Percentiles rank a stretch among this genome's conserved stretches.
phyloP scores from a whole-genome alignment of 73 alveolate genomes.

The Paramecium sexaurelia region DNA sequence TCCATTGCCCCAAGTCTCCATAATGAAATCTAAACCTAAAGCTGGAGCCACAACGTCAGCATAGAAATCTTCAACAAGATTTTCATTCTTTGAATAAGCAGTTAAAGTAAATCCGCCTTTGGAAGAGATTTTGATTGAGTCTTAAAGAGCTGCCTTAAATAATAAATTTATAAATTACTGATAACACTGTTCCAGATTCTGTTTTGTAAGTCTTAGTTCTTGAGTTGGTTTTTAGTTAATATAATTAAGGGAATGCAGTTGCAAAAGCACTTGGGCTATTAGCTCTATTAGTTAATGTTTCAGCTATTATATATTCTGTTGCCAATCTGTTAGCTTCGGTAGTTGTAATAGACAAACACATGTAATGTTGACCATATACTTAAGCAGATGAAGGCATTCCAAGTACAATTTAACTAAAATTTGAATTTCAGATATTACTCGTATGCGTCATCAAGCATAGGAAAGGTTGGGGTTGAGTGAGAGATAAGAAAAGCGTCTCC shows the following conservation, averaged over 20 bases:
- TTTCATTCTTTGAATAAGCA: slow-evolving; percentile 39
- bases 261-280: slow-evolving; percentile 1
- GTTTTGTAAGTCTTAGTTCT: slow-evolving; percentile 11
- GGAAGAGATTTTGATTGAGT: neutral
- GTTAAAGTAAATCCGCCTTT: slow-evolving; percentile 21
- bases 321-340: slow-evolving; percentile 47
- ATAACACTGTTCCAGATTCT: slow-evolving; percentile 30
- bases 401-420: slow-evolving; percentile 32
- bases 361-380: slow-evolving; percentile 43
- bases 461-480: slow-evolving; percentile 45
- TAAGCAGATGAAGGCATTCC: slow-evolving; percentile 48
- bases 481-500: slow-evolving; percentile 22
- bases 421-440: neutral
- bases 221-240: neutral
- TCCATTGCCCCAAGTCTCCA: slow-evolving; percentile 66
- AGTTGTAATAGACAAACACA: slow-evolving; percentile 26
- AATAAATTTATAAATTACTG: neutral
- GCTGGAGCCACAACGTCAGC: slow-evolving; percentile 54
- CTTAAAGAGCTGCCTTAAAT: neutral
- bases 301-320: neutral
- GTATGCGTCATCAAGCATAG: slow-evolving; percentile 20
- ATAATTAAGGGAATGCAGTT: slow-evolving; percentile 34
- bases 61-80: slow-evolving; percentile 41
- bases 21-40: neutral
- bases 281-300: neutral